Evolutionary conservation across 768 basidiomycete genomes (phyloP).

Genomic region (Candolleomyces aberdarensis): DNA sequence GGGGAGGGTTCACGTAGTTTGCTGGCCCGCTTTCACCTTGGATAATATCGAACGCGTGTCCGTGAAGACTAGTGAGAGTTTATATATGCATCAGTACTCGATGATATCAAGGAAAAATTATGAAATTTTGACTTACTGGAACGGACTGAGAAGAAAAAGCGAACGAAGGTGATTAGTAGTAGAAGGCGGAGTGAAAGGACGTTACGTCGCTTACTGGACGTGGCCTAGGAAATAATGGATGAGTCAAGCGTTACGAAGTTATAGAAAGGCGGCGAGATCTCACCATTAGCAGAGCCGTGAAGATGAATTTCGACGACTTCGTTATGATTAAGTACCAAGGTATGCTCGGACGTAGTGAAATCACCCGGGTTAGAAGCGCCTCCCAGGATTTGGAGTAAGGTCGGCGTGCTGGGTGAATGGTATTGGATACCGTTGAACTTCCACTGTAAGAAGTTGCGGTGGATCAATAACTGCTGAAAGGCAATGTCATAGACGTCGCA

Average conservation of each 20-base stretch:
- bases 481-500: not conserved
- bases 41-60: slow-evolving; percentile 15
- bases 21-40: not conserved
- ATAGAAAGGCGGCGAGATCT: not conserved
- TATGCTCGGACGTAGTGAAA: slow-evolving; percentile 26
- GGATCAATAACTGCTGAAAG: not conserved
- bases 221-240: too few species aligned
- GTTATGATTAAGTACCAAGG: slow-evolving; percentile 21
- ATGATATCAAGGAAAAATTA: too few species aligned
- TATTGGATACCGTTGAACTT: slow-evolving; percentile 31
- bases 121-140: slow-evolving; percentile 4
- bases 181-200: too few species aligned
- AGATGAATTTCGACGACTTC: slow-evolving; percentile 24
- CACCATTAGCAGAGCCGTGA: slow-evolving; percentile 22
- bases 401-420: slow-evolving; percentile 20
- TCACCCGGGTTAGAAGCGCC: slow-evolving; percentile 15
- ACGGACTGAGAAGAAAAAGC: not conserved
- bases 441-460: slow-evolving; percentile 14
- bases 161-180: too few species aligned
- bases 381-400: slow-evolving; percentile 24
- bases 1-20: slow-evolving; percentile 12
- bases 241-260: not conserved
- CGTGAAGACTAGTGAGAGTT: slow-evolving; percentile 7
- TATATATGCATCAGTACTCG: not conserved
- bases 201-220: too few species aligned